phyloP scores from a whole-genome alignment of 768 basidiomycete genomes.

The Cystofilobasidium bisporidii region DNA sequence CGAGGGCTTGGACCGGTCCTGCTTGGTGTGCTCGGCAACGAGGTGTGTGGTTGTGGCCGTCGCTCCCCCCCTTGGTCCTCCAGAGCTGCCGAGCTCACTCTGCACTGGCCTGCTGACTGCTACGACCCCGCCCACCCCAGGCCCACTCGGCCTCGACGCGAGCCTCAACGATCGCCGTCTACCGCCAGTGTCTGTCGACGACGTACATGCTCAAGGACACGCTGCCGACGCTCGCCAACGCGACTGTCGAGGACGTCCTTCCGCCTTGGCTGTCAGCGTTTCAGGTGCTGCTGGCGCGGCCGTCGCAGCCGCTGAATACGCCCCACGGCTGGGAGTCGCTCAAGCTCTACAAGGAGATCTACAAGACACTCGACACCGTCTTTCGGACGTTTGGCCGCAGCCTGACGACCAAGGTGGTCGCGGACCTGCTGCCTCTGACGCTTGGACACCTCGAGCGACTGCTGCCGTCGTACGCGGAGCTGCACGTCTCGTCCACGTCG shows the following conservation, averaged over 20 bases:
- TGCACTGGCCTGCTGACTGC: too few relatives aligned
- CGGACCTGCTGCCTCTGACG: conserved; percentile 36
- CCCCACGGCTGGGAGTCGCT: conserved; percentile 73
- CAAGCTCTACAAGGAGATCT: conserved; percentile 68
- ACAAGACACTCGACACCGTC: conserved; percentile 74
- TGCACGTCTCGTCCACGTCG: conserved; percentile 39
- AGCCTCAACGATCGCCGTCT: conserved; percentile 73
- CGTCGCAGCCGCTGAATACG: conserved; percentile 31
- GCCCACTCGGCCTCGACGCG: conserved; percentile 71
- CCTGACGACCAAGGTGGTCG: conserved; percentile 46
- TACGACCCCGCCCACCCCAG: conserved; percentile 38
- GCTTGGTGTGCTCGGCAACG: conserved; percentile 62
- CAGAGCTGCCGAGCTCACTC: too few relatives aligned
- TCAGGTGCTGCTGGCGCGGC: conserved; percentile 52
- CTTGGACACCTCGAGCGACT: conserved; percentile 50
- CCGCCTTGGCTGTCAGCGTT: conserved; percentile 91
- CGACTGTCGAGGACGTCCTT: conserved; percentile 67
- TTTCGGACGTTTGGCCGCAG: conserved; percentile 71
- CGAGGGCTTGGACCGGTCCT: conserved; percentile 78
- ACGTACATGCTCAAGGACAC: conserved; percentile 93
- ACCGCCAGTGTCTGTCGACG: conserved; percentile 77
- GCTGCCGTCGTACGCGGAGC: conserved; percentile 43
- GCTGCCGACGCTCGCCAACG: conserved; percentile 74
- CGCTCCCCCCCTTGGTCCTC: not conserved
- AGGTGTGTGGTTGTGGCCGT: too few relatives aligned